Conservation (phyloP, 768 basidiomycete genomes). For the Pleurotus citrinopileatus region DNA sequence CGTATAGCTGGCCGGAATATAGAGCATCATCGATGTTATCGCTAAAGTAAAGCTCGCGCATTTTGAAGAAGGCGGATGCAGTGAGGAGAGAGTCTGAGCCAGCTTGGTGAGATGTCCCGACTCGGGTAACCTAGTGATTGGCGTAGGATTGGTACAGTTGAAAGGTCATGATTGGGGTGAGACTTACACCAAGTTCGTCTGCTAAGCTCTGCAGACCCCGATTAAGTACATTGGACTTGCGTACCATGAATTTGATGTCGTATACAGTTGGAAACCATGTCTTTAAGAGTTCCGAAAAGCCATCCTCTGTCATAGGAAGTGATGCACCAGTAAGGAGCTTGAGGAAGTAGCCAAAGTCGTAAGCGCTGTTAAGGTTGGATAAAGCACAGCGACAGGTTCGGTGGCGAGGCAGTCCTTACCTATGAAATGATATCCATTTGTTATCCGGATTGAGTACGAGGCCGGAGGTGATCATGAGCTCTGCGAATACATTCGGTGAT, state of each 20-base stretch:
- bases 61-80: constrained; percentile 93
- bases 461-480: constrained; percentile 95
- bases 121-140: constrained; percentile 68
- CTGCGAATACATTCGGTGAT: constrained; percentile 90
- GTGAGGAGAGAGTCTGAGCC: constrained; percentile 97
- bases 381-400: background rate
- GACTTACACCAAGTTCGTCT: constrained; percentile 85
- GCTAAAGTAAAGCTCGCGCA: constrained; percentile 89
- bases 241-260: constrained; percentile 97
- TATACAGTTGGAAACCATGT: constrained; percentile 97
- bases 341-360: constrained; percentile 98
- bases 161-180: background rate
- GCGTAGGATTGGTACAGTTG: background rate
- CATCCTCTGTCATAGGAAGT: constrained; percentile 83
- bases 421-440: constrained; percentile 98
- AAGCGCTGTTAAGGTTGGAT: constrained; percentile 59
- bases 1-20: constrained; percentile 82
- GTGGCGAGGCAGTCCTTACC: constrained; percentile 49
- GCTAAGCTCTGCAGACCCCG: constrained; percentile 94
- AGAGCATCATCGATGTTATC: constrained; percentile 83
- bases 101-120: constrained; percentile 82
- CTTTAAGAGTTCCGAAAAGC: constrained; percentile 82
- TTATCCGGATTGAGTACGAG: constrained; percentile 86
- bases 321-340: constrained; percentile 87
- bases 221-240: constrained; percentile 80